Conservation (phyloP, 202 grass and related monocot genomes). For the Eragrostis tef region DNA sequence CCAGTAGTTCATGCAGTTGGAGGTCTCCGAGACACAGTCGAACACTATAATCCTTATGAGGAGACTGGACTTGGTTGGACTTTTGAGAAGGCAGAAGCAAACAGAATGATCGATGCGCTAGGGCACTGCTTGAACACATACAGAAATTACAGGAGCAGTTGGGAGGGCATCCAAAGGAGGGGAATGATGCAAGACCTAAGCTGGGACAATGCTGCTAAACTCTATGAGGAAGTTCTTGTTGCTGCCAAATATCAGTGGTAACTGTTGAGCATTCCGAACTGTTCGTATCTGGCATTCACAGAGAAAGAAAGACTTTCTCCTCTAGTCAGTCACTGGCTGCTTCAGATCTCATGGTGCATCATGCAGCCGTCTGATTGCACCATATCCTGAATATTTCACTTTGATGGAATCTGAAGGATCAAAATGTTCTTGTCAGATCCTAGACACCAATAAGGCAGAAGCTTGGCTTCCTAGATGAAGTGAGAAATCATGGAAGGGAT, state of each 20-base stretch:
- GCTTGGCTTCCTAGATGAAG: not conserved
- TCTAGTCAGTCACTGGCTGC: not conserved
- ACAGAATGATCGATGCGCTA: constrained; percentile 74
- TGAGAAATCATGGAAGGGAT: not conserved
- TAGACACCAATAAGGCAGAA: constrained; percentile 13
- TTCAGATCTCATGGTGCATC: constrained; percentile 5
- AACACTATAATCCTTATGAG: constrained; percentile 77
- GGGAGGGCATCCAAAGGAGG: constrained; percentile 77
- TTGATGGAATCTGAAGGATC: not conserved
- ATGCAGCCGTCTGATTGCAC: not conserved
- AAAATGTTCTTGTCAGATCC: constrained; percentile 1
- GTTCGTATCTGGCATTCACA: constrained; percentile 6
- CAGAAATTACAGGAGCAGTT: constrained; percentile 70
- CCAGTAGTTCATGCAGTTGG: constrained; percentile 88
- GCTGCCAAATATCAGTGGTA: constrained; percentile 84
- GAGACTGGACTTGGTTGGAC: constrained; percentile 75
- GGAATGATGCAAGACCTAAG: constrained; percentile 88
- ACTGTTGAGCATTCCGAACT: constrained; percentile 25
- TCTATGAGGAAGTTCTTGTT: constrained; percentile 77
- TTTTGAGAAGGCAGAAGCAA: constrained; percentile 72
- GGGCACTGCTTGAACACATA: constrained; percentile 85
- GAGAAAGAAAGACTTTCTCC: not conserved
- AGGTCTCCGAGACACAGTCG: constrained; percentile 73
- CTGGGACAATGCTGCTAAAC: constrained; percentile 84
- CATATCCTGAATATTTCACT: not conserved